Percentiles rank a stretch among this genome's conserved stretches.
phyloP scores from a whole-genome alignment of 2,329 filamentous ascomycete genomes.

The Rachicladosporium sp. region DNA sequence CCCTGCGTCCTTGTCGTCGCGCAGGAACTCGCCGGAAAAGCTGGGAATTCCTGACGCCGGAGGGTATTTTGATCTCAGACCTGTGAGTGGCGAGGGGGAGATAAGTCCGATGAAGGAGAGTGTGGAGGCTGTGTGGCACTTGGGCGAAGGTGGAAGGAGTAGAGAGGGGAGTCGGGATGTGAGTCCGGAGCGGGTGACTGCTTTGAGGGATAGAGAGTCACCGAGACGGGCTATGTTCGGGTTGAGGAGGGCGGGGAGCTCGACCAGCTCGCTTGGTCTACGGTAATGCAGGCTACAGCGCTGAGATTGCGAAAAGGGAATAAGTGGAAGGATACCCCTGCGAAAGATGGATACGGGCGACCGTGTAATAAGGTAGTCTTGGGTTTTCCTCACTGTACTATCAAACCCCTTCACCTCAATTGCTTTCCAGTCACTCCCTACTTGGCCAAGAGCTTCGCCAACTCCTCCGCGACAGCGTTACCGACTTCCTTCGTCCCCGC shows the following conservation, averaged over 20 bases:
- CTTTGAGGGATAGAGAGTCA: slow-evolving; percentile 6
- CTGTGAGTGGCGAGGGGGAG: too few relatives aligned
- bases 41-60: too few relatives aligned
- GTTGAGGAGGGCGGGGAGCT: slow-evolving; percentile 6
- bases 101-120: slow-evolving; percentile 4
- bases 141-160: slow-evolving; percentile 3
- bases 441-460: slow-evolving; percentile 27
- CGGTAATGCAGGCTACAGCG: slow-evolving; percentile 1
- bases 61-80: too few relatives aligned
- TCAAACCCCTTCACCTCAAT: too few relatives aligned
- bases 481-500: slow-evolving; percentile 66
- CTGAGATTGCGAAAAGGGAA: too few relatives aligned
- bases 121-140: slow-evolving; percentile 5
- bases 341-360: too few relatives aligned
- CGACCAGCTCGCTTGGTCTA: slow-evolving; percentile 9
- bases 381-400: too few relatives aligned
- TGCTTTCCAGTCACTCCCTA: too few relatives aligned
- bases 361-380: too few relatives aligned
- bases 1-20: too few relatives aligned
- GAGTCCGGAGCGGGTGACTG: slow-evolving; percentile 3
- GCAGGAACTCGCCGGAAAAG: too few relatives aligned
- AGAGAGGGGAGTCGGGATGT: background rate
- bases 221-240: slow-evolving; percentile 9
- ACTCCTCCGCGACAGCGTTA: slow-evolving; percentile 65
- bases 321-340: too few relatives aligned